Base-by-base conservation (phyloP, 2,329 filamentous ascomycete genomes). In the Claviceps purpurea region DNA sequence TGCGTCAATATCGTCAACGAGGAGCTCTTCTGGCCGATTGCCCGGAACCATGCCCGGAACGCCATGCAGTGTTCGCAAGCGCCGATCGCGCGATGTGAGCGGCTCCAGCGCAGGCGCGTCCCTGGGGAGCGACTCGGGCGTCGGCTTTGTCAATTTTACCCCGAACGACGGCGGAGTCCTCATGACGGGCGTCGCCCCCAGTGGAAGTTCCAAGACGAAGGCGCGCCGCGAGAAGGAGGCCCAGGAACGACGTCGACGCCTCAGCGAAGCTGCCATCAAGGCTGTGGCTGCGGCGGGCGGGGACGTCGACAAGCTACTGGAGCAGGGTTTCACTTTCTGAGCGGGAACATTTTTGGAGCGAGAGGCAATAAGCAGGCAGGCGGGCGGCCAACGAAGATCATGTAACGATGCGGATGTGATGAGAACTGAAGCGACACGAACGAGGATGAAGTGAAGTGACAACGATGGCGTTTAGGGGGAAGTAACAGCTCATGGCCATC, bases 171-270 rank as follows among this genome's bases (percentile, higher is more conserved):
- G 82, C 60, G 73, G 77, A 14, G 80, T 85, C 63, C 83, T 98
- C 44, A 79, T 98, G 67, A 88, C 81, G 7, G 91, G 90, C 5
- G 93, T 98, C 13, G 93, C 93, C 46, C 91, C 91, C 1, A 90
- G 85, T 57, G 93, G 93, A 10, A 89, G 84, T 59, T 87, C 81
- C 58, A 97, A 97, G 77, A 97, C 93, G 8, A 96, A 96, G 65
- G 89, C 89, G n/a, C 73, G 89, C 52, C 73, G 93, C 49, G 91
- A 97, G 67, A 86, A 88, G 65, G 91, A 96, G 70, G 88, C 88
- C 1, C 74, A 78, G 50, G 91, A 96, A 62, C 83, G 84, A 68
- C 74, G 87, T 60, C 71, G 83, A 58, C 76, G 78, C 63, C 64
- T 90, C 52, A 83, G 78, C 61, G 80, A 87, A 65, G 81, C 81